Conservation (phyloP, 306 rosid species). For the Quercus bicolor region DNA sequence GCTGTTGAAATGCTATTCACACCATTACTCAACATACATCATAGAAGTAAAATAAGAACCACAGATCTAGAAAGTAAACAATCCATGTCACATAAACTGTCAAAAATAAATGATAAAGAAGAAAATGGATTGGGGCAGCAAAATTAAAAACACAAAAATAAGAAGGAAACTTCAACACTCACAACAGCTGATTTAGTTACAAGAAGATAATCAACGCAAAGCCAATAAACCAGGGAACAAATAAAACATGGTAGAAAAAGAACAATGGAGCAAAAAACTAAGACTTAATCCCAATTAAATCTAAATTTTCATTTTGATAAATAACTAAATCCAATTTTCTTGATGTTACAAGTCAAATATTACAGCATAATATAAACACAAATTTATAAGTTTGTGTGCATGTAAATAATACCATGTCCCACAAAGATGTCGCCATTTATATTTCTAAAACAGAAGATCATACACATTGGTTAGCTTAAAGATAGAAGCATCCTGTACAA, state of each 20-base stretch:
- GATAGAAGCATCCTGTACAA: no score
- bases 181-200: slow-evolving; percentile 85
- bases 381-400: not conserved
- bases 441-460: no score
- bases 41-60: slow-evolving; percentile 82
- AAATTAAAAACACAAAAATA: not conserved
- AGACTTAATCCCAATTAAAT: not conserved
- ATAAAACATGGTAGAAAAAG: slow-evolving; percentile 21
- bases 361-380: not conserved
- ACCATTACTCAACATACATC: slow-evolving; percentile 91
- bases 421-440: slow-evolving; percentile 35
- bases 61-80: slow-evolving; percentile 45
- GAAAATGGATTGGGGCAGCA: not conserved
- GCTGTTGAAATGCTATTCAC: slow-evolving; percentile 63
- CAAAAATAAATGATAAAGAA: slow-evolving; percentile 2
- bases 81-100: slow-evolving; percentile 21
- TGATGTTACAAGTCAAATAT: not conserved
- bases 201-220: slow-evolving; percentile 73
- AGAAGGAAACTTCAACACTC: slow-evolving; percentile 36
- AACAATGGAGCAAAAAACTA: not conserved
- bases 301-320: no score
- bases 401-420: slow-evolving; percentile 61
- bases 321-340: not conserved
- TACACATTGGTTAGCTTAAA: no score
- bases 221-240: slow-evolving; percentile 76